Evolutionary conservation across 2,329 filamentous ascomycete genomes (phyloP).

Genomic region (Cercospora beticola): DNA sequence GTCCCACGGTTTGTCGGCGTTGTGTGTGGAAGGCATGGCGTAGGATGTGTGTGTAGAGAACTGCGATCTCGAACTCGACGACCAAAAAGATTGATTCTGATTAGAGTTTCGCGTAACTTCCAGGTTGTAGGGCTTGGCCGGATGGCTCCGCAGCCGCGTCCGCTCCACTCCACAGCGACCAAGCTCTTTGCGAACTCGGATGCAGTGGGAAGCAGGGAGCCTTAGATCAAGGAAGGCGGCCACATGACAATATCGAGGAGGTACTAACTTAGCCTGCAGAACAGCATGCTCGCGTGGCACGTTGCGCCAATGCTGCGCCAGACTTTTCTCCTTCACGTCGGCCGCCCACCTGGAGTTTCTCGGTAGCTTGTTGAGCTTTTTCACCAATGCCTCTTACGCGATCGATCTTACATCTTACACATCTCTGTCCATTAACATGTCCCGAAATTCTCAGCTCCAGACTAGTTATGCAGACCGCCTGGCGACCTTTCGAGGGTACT

Average conservation of each 20-base stretch:
- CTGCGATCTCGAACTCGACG: background rate
- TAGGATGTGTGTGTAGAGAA: background rate
- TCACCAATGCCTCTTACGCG: constrained; percentile 2
- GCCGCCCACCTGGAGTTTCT: background rate
- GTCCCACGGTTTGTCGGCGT: constrained; percentile 90
- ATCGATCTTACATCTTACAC: background rate
- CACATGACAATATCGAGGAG: background rate
- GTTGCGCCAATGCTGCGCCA: background rate
- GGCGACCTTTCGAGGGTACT: constrained; percentile 28
- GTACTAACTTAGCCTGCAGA: background rate
- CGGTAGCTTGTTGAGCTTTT: background rate
- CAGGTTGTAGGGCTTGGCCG: background rate
- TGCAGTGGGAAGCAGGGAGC: background rate
- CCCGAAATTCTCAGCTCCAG: constrained; percentile 1
- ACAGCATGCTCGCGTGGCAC: background rate
- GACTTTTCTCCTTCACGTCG: background rate
- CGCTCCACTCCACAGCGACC: background rate
- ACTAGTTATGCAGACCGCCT: constrained; percentile 17
- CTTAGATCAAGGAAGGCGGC: background rate
- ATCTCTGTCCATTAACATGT: background rate
- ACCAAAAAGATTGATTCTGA: constrained; percentile 1
- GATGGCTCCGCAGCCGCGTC: background rate
- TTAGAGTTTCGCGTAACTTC: constrained; percentile 5
- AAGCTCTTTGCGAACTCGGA: background rate
- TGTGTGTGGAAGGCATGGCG: constrained; percentile 82